Conservation (phyloP, 179 eudicot genomes). For the Heliamphora pulchella region DNA sequence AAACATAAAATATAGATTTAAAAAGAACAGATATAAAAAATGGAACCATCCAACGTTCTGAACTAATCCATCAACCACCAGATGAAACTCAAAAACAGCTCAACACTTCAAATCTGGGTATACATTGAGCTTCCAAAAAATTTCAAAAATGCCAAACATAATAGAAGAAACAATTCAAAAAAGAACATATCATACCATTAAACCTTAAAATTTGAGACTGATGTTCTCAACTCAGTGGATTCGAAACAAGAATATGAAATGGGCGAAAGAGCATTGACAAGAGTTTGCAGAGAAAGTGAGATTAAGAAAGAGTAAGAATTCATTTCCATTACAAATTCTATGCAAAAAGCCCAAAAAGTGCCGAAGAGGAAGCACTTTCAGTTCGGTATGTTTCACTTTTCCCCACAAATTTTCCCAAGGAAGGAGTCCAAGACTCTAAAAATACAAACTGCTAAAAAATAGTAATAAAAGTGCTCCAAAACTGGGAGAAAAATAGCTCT, state of each 20-base stretch:
- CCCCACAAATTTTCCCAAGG: not conserved
- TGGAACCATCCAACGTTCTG: not conserved
- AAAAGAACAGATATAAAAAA: too few species aligned
- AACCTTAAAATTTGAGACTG: not conserved
- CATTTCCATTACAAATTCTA: slow-evolving; percentile 12
- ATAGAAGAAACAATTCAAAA: not conserved
- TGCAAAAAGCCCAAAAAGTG: not conserved
- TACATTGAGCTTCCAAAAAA: too few species aligned
- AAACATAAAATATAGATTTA: not conserved
- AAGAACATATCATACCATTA: not conserved
- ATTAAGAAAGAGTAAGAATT: not conserved
- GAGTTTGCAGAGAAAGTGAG: not conserved
- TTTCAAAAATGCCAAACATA: not conserved
- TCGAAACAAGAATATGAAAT: not conserved
- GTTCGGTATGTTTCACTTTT: not conserved
- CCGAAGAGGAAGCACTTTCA: not conserved
- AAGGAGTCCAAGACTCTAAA: not conserved
- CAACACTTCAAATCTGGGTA: not conserved
- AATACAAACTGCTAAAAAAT: too few species aligned
- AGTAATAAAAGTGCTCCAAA: too few species aligned
- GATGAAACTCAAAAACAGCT: not conserved
- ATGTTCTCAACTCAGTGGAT: not conserved
- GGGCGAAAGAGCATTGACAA: not conserved
- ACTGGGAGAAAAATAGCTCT: too few species aligned
- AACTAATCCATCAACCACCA: not conserved